These are phyloP conservation scores for Rhynchospora breviuscula DNA, from an alignment of 176 grass and related monocot genomes.

Conservation along the genomic window DNA sequence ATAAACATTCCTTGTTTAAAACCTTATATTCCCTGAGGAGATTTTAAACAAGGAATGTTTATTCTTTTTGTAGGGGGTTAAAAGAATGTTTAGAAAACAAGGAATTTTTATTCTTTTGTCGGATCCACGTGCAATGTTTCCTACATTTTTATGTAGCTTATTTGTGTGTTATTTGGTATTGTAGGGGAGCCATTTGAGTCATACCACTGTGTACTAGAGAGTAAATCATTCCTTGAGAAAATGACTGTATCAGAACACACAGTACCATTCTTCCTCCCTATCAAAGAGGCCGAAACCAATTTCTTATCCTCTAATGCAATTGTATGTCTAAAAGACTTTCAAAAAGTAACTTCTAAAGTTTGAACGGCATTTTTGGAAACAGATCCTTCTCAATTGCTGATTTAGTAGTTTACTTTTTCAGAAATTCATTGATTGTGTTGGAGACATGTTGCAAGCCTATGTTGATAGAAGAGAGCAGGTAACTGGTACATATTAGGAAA, in stretches of 20 bases:
- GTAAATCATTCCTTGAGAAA: conserved; percentile 98
- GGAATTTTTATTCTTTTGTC: not conserved
- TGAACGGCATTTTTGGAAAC: not conserved
- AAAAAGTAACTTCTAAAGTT: not conserved
- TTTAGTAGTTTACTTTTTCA: conserved; percentile 23
- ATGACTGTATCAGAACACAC: conserved; percentile 87
- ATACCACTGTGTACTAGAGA: conserved; percentile 93
- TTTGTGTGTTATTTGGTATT: conserved; percentile 27
- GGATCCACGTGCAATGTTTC: not conserved
- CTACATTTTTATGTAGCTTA: not conserved
- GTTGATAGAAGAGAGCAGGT: conserved; percentile 99
- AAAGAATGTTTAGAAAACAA: not conserved
- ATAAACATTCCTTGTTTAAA: too few relatives aligned
- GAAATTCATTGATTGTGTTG: conserved; percentile 96
- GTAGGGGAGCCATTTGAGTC: conserved; percentile 89
- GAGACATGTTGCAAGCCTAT: conserved; percentile 83
- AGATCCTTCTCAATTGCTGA: not conserved
- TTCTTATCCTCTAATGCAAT: conserved; percentile 90
- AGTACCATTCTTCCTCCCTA: conserved; percentile 87
- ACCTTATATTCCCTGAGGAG: too few relatives aligned
- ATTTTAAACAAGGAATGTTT: too few relatives aligned
- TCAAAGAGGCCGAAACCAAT: conserved; percentile 83
- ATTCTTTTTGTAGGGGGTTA: not conserved
- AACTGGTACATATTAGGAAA: conserved; percentile 11
- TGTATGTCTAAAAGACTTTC: conserved; percentile 24